These are phyloP conservation scores for Thermomyces lanuginosus DNA, from an alignment of 2,329 filamentous ascomycete species.

Conservation along the genomic window DNA sequence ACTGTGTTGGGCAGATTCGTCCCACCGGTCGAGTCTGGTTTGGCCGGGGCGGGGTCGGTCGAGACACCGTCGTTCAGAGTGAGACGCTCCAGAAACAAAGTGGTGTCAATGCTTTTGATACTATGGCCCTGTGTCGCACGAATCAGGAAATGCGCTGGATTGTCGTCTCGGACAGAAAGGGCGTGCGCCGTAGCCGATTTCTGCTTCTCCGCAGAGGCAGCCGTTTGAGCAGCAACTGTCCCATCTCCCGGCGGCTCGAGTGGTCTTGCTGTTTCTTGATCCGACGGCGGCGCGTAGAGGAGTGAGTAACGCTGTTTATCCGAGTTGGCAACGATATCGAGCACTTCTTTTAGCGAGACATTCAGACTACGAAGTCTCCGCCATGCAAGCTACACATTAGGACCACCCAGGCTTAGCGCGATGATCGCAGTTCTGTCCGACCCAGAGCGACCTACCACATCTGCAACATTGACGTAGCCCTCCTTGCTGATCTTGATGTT, in stretches of 20 bases:
- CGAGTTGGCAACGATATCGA: slow-evolving; percentile 51
- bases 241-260: slow-evolving; percentile 8
- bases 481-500: slow-evolving; percentile 40
- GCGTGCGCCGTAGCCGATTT: slow-evolving; percentile 19
- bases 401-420: slow-evolving; percentile 1
- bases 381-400: slow-evolving; percentile 36
- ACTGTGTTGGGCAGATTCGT: slow-evolving; percentile 44
- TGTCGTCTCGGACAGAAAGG: slow-evolving; percentile 22
- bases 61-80: slow-evolving; percentile 34
- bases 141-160: slow-evolving; percentile 61
- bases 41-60: slow-evolving; percentile 12
- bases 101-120: slow-evolving; percentile 54
- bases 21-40: slow-evolving; percentile 3
- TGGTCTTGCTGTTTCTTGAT: slow-evolving; percentile 9
- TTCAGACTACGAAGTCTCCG: slow-evolving; percentile 49
- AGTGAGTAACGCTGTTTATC: slow-evolving; percentile 86
- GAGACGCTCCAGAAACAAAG: slow-evolving; percentile 53
- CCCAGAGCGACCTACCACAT: slow-evolving; percentile 33
- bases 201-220: slow-evolving; percentile 16
- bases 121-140: slow-evolving; percentile 92
- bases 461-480: slow-evolving; percentile 44
- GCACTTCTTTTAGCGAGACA: slow-evolving; percentile 60
- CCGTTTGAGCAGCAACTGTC: slow-evolving; percentile 10
- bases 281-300: slow-evolving; percentile 35
- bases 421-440: neutral